Evolutionary conservation across 768 basidiomycete genomes (phyloP), one percentile per base, ranked within the genome.

Genomic region (Leucocoprinus sp.): DNA sequence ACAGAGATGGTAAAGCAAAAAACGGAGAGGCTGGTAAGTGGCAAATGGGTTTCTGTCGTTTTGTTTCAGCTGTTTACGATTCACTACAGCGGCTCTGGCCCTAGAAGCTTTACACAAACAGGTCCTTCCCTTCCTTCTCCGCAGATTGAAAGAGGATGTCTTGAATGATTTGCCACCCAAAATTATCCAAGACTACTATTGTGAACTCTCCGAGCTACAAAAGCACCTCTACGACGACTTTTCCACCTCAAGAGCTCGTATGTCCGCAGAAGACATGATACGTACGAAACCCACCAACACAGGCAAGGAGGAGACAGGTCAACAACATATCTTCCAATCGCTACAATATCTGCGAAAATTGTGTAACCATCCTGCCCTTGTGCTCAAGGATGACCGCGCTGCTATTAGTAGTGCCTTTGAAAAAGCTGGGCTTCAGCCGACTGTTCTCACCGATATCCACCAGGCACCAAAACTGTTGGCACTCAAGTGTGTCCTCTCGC

Each of bases 151-250:
- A 61, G 96, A 99, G 65, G 93, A 99, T 57, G 96, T 99, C 22
- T 69, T 99, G 46, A 67, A 90, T 50, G 96, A 99, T 59, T 70
- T 99, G 2, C 96, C 96, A 1, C 96, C 96, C 3, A 98, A 99
- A 69, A 99, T 99, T 62, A 98, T 99, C 47, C 96, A 99, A 63
- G 96, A 99, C 61, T 98, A 98, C 61, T 93, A 97, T 58, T 97
- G 93, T 70, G 95, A 98, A 59, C 75, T 99, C 2, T 97, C 95
- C 0, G 88, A 92, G 0, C 65, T 98, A 15, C 96, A 99, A 66
- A 93, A 92, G 61, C 72, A 80, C 50, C 75, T 99, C 14, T 99
- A 98, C 59, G 96, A 98, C 58, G 86, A 95, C 56, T 97, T 93
- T 60, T 79, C 85, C 1, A 80, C 77, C 57, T 90, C 92, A 4